These are phyloP conservation scores for Purshia tridentata DNA, from an alignment of 306 rosid genomes.

Conservation along the genomic window DNA sequence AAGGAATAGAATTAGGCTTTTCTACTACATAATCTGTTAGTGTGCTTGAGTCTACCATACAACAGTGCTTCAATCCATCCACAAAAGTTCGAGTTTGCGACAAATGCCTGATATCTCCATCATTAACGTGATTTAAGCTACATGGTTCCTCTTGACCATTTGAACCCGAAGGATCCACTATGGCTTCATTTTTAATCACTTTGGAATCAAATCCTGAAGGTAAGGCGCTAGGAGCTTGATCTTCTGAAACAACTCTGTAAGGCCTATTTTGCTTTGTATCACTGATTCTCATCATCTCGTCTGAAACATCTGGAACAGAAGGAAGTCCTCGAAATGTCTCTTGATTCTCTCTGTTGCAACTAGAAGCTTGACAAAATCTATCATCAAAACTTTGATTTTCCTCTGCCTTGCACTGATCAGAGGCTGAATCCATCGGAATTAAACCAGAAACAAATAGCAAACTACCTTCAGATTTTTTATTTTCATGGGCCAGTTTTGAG, in stretches of 20 bases:
- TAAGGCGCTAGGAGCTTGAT: constrained; percentile 7
- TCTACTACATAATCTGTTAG: constrained; percentile 25
- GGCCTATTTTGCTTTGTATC: constrained; percentile 11
- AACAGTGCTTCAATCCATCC: constrained; percentile 41
- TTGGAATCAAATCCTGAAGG: constrained; percentile 15
- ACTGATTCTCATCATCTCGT: constrained; percentile 14
- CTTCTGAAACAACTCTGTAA: constrained; percentile 14
- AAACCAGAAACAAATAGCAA: constrained; percentile 27
- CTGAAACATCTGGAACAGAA: constrained; percentile 1
- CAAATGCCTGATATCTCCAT: constrained; percentile 37
- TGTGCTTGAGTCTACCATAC: constrained; percentile 25
- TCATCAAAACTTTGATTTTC: constrained; percentile 28
- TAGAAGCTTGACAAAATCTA: constrained; percentile 19
- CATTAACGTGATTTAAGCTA: constrained; percentile 29
- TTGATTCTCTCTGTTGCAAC: constrained; percentile 17
- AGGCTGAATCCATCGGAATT: constrained; percentile 23
- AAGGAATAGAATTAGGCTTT: constrained; percentile 30
- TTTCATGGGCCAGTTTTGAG: constrained; percentile 15
- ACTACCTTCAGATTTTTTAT: constrained; percentile 19
- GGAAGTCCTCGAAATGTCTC: constrained; percentile 22
- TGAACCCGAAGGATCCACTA: constrained; percentile 30
- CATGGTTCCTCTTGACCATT: constrained; percentile 38
- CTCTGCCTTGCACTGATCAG: constrained; percentile 25
- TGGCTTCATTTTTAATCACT: constrained; percentile 32
- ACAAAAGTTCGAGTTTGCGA: constrained; percentile 24